phyloP scores from a whole-genome alignment of 306 rosid species.

The Gastrolobium villosum region DNA sequence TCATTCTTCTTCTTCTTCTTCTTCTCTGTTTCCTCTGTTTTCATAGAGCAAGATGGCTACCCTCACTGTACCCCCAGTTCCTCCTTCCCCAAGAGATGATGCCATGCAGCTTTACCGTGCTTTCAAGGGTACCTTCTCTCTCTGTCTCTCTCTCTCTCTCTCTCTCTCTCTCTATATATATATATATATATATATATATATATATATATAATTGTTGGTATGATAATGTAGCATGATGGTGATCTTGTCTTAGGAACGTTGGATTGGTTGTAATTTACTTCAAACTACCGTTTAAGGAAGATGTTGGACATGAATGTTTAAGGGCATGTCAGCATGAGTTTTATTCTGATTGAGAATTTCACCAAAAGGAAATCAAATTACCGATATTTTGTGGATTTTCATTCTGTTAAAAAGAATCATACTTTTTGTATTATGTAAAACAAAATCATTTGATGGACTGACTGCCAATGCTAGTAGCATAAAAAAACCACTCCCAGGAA shows the following conservation, averaged over 20 bases:
- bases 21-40: constrained; percentile 7
- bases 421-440: neutral
- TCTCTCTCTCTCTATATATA: no score
- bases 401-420: neutral
- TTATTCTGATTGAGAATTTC: neutral
- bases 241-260: neutral
- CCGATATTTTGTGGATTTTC: neutral
- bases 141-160: neutral
- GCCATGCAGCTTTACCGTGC: constrained; percentile 81
- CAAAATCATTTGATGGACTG: neutral
- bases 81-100: constrained; percentile 76
- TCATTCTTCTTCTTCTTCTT: neutral
- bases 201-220: neutral
- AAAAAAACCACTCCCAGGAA: no score
- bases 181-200: no score
- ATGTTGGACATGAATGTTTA: neutral
- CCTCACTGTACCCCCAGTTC: constrained; percentile 66
- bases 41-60: constrained; percentile 50
- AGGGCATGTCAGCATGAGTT: neutral
- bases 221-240: neutral
- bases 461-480: neutral
- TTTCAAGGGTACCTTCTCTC: constrained; percentile 67
- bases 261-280: neutral
- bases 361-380: neutral
- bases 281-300: neutral